Percentiles rank a stretch among this genome's conserved stretches.
Conservation (phyloP, 139 green algal species). For the Edaphochlamys debaryana region DNA sequence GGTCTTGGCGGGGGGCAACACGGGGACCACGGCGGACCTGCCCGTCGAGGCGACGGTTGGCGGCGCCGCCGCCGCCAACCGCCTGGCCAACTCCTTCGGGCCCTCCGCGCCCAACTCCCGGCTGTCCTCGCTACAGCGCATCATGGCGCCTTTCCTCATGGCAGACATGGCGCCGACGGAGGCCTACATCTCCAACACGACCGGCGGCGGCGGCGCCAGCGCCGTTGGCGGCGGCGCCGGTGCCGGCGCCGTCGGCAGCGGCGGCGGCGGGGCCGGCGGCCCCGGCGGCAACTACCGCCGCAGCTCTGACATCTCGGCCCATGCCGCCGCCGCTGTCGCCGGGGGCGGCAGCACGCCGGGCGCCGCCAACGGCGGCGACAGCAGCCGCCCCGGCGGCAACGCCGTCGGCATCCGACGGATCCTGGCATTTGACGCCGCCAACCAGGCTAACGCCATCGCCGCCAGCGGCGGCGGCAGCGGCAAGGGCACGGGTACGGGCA, state of each 20-base stretch:
- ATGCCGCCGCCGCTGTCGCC: no score
- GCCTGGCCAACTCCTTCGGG: background rate
- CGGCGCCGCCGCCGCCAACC: background rate
- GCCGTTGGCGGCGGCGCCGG: background rate
- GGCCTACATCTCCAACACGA: background rate
- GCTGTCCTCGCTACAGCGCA: conserved; percentile 34
- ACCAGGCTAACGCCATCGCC: no score
- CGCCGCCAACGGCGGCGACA: no score
- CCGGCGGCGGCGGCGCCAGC: background rate
- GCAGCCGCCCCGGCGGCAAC: background rate
- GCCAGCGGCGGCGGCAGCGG: background rate
- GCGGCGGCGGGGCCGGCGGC: background rate
- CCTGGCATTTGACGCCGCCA: conserved; percentile 16
- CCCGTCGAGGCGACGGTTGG: no score
- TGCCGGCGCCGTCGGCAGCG: background rate
- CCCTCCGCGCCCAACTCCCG: conserved; percentile 15
- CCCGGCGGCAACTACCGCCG: background rate
- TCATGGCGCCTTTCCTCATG: conserved; percentile 38
- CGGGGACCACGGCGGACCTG: background rate
- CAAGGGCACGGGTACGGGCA: background rate
- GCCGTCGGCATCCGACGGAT: conserved; percentile 14
- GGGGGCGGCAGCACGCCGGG: background rate
- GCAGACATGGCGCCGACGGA: conserved; percentile 7
- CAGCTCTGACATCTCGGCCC: conserved; percentile 1
- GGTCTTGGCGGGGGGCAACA: background rate